These are phyloP conservation scores for Chaetomium sp. DNA, from an alignment of 2,329 filamentous ascomycete species.

Conservation along the genomic window DNA sequence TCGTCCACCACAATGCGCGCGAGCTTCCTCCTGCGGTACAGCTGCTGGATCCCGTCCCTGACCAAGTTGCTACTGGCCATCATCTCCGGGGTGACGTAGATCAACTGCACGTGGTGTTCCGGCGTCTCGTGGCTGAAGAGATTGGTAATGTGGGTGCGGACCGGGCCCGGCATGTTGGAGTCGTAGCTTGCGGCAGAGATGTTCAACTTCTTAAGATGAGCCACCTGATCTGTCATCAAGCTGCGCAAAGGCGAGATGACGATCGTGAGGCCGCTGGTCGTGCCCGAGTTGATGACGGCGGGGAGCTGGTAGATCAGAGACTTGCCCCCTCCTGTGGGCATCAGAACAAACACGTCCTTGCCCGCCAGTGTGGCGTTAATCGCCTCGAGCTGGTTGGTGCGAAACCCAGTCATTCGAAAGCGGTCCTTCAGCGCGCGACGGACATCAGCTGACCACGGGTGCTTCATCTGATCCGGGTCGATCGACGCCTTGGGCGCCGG, in stretches of 20 bases:
- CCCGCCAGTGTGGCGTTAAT: constrained; percentile 89
- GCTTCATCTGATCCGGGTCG: constrained; percentile 51
- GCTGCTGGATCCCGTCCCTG: constrained; percentile 53
- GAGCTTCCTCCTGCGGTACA: constrained; percentile 67
- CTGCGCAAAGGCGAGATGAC: constrained; percentile 93
- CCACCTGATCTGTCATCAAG: constrained; percentile 94
- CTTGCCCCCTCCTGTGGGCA: constrained; percentile 97
- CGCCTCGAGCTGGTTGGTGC: constrained; percentile 86
- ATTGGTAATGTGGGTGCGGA: constrained; percentile 60
- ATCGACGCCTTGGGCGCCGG: constrained; percentile 32
- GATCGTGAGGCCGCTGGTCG: constrained; percentile 78
- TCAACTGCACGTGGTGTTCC: constrained; percentile 72
- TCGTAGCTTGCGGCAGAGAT: constrained; percentile 81
- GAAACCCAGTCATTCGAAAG: constrained; percentile 81
- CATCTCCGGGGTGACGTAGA: constrained; percentile 98
- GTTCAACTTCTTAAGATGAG: constrained; percentile 66
- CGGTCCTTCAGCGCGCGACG: constrained; percentile 70
- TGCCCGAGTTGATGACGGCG: constrained; percentile 73
- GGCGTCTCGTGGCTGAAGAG: constrained; percentile 57
- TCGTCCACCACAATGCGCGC: constrained; percentile 95
- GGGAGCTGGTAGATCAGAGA: constrained; percentile 95
- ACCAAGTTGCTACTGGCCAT: constrained; percentile 72
- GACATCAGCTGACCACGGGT: constrained; percentile 82
- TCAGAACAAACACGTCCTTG: constrained; percentile 88
- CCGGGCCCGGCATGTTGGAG: constrained; percentile 59